A percentile compares a stretch with the other conserved stretches of the same genome.
These are phyloP conservation scores for Nakaseomyces glabratus DNA, from an alignment of 1,139 yeast genomes.

Conservation along the genomic window DNA sequence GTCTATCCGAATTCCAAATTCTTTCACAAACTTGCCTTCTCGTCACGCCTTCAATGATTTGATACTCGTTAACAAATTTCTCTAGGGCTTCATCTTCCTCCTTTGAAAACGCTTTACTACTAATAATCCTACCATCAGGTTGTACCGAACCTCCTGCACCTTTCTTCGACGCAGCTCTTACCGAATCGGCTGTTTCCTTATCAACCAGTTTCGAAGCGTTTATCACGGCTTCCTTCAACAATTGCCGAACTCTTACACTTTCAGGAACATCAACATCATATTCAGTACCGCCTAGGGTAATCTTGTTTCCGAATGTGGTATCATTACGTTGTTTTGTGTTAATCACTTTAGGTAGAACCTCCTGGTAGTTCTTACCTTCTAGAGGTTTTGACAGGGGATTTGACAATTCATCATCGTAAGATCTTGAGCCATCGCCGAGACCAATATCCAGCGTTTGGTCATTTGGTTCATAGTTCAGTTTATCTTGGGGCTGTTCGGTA, in stretches of 20 bases:
- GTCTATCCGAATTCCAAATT: constrained; percentile 80
- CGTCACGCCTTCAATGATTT: constrained; percentile 50
- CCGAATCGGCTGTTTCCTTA: constrained; percentile 4
- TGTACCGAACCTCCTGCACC: constrained; percentile 1
- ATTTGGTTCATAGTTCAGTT: constrained; percentile 2
- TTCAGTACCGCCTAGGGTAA: constrained; percentile 1
- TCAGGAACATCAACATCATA: constrained; percentile 3
- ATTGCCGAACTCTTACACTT: constrained; percentile 4
- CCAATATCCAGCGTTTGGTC: constrained; percentile 2
- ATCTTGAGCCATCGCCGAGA: constrained; percentile 3
- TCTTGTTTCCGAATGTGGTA: constrained; percentile 11
- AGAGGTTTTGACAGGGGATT: constrained; percentile 3
- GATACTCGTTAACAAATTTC: constrained; percentile 60
- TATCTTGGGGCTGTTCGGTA: not conserved
- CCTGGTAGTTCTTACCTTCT: constrained; percentile 6
- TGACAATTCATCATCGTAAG: constrained; percentile 1
- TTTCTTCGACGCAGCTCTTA: constrained; percentile 4
- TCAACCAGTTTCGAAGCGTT: constrained; percentile 27
- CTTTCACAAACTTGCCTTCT: constrained; percentile 67
- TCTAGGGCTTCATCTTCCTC: constrained; percentile 68
- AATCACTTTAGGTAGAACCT: constrained; percentile 8
- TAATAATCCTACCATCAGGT: constrained; percentile 26
- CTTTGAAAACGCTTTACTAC: constrained; percentile 31
- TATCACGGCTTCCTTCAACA: constrained; percentile 27
- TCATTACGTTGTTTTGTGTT: constrained; percentile 13